Evolutionary conservation across 176 grass and related monocot species (phyloP), one percentile per base, ranked within the genome.

Genomic region (Musa beccarii): DNA sequence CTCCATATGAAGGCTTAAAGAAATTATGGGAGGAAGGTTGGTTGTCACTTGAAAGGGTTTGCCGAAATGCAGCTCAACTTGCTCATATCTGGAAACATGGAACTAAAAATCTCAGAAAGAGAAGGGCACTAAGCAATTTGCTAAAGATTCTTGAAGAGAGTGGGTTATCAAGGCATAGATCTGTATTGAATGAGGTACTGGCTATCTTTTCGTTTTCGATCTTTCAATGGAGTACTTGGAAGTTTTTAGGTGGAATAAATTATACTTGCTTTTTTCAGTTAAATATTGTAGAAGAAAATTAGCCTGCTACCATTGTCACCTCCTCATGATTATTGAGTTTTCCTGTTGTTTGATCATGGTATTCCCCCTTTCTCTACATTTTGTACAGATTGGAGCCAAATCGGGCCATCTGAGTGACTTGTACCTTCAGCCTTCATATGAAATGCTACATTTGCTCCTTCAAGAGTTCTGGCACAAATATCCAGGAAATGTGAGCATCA

Each of bases 91-190:
- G 92, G 68, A 93, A 89, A 62, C 79, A 82, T 83, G 88, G 87
- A 63, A 90, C 87, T 83, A 97, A 93, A 84, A 97, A 90, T 71
- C 87, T 85, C 81, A 77, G 14, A 66, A 97, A 97, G 80, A 97
- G 85, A 75, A 85, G 84, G 66, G 88, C 88, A 49, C 68, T 97
- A 63, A 81, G 85, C 19, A 84, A 75, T 89, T 83, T 97, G 59
- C 87, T 97, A 69, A 97, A 90, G 82, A 79, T 75, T 76, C 88
- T 97, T 11, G 90, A 93, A 84, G 85, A 87, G 77, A 90, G 90
- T 70, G 94, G 90, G 69, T 76, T 97, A 85, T 87, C 86, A 71
- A 97, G 90, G 79, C 94, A 97, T 81, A 88, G 78, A 76, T 64
- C 79, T 81, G 59, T 90, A 29, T 68, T 70, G 74, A 62, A 82